Evolutionary conservation across 257 asterid genomes (phyloP).

Genomic region (Fraxinus excelsior): DNA sequence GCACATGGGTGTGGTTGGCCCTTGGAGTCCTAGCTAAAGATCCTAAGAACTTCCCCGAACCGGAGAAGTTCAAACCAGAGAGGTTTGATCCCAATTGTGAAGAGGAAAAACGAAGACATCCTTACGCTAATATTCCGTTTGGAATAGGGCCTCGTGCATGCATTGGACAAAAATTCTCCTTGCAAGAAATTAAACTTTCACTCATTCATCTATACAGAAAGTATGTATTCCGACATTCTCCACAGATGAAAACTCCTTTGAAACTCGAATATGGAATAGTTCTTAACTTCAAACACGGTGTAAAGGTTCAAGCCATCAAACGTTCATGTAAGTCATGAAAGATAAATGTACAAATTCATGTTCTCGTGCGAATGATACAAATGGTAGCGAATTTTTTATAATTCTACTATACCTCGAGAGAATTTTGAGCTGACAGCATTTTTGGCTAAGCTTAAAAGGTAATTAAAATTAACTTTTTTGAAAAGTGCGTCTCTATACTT

Average conservation of each 20-base stretch:
- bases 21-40: slow-evolving; percentile 91
- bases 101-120: slow-evolving; percentile 85
- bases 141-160: slow-evolving; percentile 96
- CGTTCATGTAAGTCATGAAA: slow-evolving; percentile 38
- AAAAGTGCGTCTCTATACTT: not conserved
- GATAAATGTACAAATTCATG: not conserved
- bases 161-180: slow-evolving; percentile 85
- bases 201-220: slow-evolving; percentile 73
- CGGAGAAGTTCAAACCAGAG: slow-evolving; percentile 87
- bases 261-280: slow-evolving; percentile 76
- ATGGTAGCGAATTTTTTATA: not conserved
- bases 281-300: slow-evolving; percentile 78
- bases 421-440: not conserved
- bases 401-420: not conserved
- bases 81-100: slow-evolving; percentile 88
- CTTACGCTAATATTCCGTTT: slow-evolving; percentile 89
- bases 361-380: not conserved
- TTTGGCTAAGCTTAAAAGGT: not conserved
- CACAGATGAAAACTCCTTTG: slow-evolving; percentile 79
- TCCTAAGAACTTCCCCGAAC: slow-evolving; percentile 78
- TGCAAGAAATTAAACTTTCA: slow-evolving; percentile 80
- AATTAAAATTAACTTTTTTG: not conserved
- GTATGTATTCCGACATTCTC: slow-evolving; percentile 70
- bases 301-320: slow-evolving; percentile 66
- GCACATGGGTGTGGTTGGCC: slow-evolving; percentile 99